Base-by-base conservation (phyloP, 1,284 basidiomycete genomes). In the Ustilago curta region DNA sequence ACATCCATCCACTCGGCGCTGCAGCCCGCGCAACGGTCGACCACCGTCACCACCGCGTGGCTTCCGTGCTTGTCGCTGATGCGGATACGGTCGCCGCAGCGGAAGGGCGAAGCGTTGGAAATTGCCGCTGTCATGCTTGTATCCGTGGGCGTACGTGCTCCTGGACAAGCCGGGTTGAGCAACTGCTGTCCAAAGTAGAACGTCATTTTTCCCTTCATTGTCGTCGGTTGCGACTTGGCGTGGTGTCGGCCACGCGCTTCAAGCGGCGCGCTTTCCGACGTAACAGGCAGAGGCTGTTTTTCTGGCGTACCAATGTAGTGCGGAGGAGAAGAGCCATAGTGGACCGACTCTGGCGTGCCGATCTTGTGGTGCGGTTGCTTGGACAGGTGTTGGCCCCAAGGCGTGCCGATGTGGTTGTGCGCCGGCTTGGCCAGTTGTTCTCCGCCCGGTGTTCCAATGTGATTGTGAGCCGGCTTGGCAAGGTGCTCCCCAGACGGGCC, bases 21-120 rank as follows among this genome's bases (percentile, higher is more conserved):
- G 57, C 75, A 77, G 0, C 50, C 63, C 0, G 61, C 63, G 40
- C 75, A 77, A 5, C 43, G 40, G 40, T 77, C 75, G 12, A 69
- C 59, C 3, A 58, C 63, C 1, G 66, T 73, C 2, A 77, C 75
- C 8, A 47, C 18, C 2, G 50, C 63, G 0, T 40, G 16, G 9
- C 52, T 60, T 2, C 66, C 69, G 2, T 53, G 4, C 1, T 27
- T 18, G 18, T 58, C 48, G 8, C 44, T 25, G 56, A 68, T 64
- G 18, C 29, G 50, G 19, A 76, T 50, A n/a, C 35, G 16, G 23
- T 76, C 73, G 6, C 73, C 73, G 29, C 73, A 76, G 29, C 45
- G 6, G 50, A 70, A 70, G 12, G 72, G 72, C 12, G 37, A 40
- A 11, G 63, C 59, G 57, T 52, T 44, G 19, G 59, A 63, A 56